Evolutionary conservation across 495 filamentous ascomycete species (phyloP).

Genomic region (Hypoxylon lienhwacheense): DNA sequence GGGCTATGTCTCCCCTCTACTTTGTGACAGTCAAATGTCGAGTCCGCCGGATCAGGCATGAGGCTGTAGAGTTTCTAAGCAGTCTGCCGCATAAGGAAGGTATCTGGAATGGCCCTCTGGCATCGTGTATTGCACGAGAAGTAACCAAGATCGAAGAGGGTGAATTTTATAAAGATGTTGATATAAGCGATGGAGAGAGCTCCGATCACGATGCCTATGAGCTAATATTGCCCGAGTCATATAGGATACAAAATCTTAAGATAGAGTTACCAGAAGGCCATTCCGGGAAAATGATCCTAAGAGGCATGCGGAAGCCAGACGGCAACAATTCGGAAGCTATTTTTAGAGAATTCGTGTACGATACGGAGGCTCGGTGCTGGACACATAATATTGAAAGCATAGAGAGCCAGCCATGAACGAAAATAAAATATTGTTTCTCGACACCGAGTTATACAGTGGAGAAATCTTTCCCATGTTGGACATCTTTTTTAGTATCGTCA

Average conservation of each 20-base stretch:
- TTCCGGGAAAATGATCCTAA: slow-evolving; percentile 10
- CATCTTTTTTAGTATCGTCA: too few relatives aligned
- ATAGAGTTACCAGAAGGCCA: slow-evolving; percentile 22
- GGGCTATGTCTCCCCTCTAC: slow-evolving; percentile 56
- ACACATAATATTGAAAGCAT: neutral
- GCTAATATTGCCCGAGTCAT: slow-evolving; percentile 12
- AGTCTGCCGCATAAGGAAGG: slow-evolving; percentile 53
- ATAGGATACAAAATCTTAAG: slow-evolving; percentile 23
- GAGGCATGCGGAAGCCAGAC: slow-evolving; percentile 8
- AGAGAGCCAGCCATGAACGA: neutral
- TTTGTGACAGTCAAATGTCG: slow-evolving; percentile 60
- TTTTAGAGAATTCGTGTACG: slow-evolving; percentile 15
- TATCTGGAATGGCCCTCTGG: slow-evolving; percentile 46
- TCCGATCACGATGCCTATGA: neutral
- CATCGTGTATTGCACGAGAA: slow-evolving; percentile 33
- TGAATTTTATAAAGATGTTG: slow-evolving; percentile 23
- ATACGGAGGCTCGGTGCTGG: slow-evolving; percentile 13
- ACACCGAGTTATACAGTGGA: neutral
- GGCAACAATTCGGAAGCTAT: slow-evolving; percentile 13
- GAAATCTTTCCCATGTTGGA: too few relatives aligned
- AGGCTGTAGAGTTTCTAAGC: slow-evolving; percentile 48
- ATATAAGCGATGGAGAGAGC: slow-evolving; percentile 5
- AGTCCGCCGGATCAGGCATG: slow-evolving; percentile 46
- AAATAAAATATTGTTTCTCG: neutral
- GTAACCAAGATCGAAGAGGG: slow-evolving; percentile 47